Evolutionary conservation across 352 stramenopile species (phyloP), one percentile per base, ranked within the genome.

Genomic region (Phytophthora sp.): DNA sequence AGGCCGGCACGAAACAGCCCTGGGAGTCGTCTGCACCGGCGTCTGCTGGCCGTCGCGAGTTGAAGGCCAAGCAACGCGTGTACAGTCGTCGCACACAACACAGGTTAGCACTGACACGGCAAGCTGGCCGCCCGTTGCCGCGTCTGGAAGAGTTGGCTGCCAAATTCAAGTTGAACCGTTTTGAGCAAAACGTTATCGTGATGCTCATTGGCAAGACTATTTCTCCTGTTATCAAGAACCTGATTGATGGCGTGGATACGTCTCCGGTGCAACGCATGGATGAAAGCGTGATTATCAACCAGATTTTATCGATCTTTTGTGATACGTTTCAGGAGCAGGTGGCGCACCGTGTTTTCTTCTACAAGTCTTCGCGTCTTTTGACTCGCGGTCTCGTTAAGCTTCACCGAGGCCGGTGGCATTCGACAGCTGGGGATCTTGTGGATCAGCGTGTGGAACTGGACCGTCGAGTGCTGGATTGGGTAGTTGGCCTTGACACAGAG

Each of bases 161-260:
- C 4, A 92, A 91, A 48, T 94, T 95, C 59, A 86, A 93, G 62
- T 75, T 95, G 6, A 93, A 90, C 65, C 80, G 76, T 38, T 96
- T 95, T 57, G 88, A 96, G 63, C 87, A 94, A 62, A 93, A 93
- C 45, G 86, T 96, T 60, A 94, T 96, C 54, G 86, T 95, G 42
- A 92, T 96, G 81, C 74, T 96, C 26, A 95, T 96, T 56, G 88
- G 88, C 43, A 94, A 94, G 58, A 96, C 88, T 3, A 92, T 96
- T 64, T 95, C 87, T 46, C 88, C 88, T 1, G 84, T 96, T 20
- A 92, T 96, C 66, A 92, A 93, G 68, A 93, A 92, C 59, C 76
- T 95, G 8, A 82, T 96, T 35, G 88, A 96, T 58, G 83, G 85
- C 20, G 84, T 95, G 39, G 86, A 95, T 63, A 92, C 71, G 44